Base-by-base conservation (phyloP, 2,329 filamentous ascomycete species). In the Fusarium paranaense region DNA sequence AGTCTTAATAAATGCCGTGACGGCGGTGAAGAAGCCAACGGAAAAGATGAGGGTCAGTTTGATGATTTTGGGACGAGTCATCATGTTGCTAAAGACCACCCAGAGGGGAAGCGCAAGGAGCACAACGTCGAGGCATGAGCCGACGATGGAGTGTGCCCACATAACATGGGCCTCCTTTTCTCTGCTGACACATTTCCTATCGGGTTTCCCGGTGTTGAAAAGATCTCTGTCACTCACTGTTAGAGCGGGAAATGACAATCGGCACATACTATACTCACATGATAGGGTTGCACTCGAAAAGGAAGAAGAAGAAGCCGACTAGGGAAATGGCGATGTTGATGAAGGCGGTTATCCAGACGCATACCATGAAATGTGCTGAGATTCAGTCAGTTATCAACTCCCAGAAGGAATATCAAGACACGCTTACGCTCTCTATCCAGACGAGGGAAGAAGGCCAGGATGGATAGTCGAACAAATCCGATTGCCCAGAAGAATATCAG, bases 1-100 rank as follows among this genome's bases (percentile, higher is more conserved):
- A n/a, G 84, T 74, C n/a, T 84, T 81, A 2, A 85, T 78, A 30
- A 86, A 79, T 1, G 83, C 82, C 0, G 83, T 83, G 13, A 78
- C 69, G 20, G 84, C 76, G 38, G 80, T 81, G 66, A 85, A 83
- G 6, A 83, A 64, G 20, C 82, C 84, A 9, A 85, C 76, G 25
- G 78, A 78, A 45, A 86, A 81, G 18, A 85, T 75, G 20, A 84
- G 69, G 10, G 82, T 76, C 5, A 85, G 78, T 52, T 80, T 81
- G 14, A 83, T 61, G 5, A 75, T 80, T 63, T 80, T 80, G 20
- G 72, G 66, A 0, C 81, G 81, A 52, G 77, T 82, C 61, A 81
- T 81, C 78, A 83, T 82, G 63, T 82, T 83, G 40, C 57, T 79
- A 16, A 78, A 75, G 27, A 85, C 80, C 14, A 83, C 79, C 81